Evolutionary conservation across 352 stramenopile species (phyloP).

Genomic region (Peronospora destructor): DNA sequence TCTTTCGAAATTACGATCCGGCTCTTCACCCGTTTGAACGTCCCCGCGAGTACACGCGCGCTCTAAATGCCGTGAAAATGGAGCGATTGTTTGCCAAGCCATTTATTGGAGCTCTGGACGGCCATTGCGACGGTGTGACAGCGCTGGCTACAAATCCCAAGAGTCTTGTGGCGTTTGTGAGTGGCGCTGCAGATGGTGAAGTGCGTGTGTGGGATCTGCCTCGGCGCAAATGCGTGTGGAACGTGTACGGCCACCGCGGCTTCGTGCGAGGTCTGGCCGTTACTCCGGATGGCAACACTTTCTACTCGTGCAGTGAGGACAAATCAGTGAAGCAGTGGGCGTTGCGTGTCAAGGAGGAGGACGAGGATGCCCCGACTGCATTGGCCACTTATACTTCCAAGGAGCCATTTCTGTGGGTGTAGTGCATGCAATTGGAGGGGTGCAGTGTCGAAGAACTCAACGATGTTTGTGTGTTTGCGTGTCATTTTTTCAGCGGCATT

Average conservation of each 20-base stretch:
- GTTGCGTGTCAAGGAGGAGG: conserved; percentile 59
- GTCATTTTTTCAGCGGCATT: conserved; percentile 77
- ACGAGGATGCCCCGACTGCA: conserved; percentile 62
- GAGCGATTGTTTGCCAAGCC: conserved; percentile 98
- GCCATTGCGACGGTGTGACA: conserved; percentile 95
- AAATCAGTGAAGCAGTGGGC: conserved; percentile 92
- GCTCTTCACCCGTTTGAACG: conserved; percentile 91
- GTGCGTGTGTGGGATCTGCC: conserved; percentile 97
- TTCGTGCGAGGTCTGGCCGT: conserved; percentile 90
- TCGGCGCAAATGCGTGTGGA: conserved; percentile 90
- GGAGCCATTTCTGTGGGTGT: conserved; percentile 72
- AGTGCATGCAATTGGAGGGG: neutral
- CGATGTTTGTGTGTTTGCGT: conserved; percentile 5
- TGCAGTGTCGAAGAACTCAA: neutral
- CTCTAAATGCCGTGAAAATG: conserved; percentile 96
- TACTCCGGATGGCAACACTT: conserved; percentile 68
- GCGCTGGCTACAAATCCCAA: conserved; percentile 87
- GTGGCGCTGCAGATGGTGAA: conserved; percentile 89
- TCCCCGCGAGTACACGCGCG: conserved; percentile 91
- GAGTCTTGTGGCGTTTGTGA: conserved; percentile 84
- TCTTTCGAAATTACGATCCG: conserved; percentile 96
- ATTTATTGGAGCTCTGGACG: conserved; percentile 95
- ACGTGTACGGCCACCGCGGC: conserved; percentile 88
- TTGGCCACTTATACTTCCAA: conserved; percentile 77
- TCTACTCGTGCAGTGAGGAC: conserved; percentile 93